Percentiles rank a stretch among this genome's conserved stretches.
phyloP scores from a whole-genome alignment of 1,284 basidiomycete genomes.

The Paramarasmius palmivorus region DNA sequence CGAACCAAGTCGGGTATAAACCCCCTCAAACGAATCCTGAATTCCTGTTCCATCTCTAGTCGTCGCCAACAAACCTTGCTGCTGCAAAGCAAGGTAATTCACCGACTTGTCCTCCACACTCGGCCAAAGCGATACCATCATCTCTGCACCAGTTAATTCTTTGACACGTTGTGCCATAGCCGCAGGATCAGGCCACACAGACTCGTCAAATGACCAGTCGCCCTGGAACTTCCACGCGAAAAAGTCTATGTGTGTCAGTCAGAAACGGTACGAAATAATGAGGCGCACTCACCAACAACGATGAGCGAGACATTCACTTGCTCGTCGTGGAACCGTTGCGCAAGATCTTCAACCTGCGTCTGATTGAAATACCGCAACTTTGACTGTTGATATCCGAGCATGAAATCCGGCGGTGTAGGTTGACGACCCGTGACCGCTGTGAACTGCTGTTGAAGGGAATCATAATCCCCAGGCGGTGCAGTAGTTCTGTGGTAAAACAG shows the following conservation, averaged over 20 bases:
- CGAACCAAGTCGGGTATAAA: constrained; percentile 36
- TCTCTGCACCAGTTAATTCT: constrained; percentile 40
- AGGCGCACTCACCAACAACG: constrained; percentile 29
- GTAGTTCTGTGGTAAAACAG: constrained; percentile 30
- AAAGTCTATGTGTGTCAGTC: constrained; percentile 29
- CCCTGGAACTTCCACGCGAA: constrained; percentile 44
- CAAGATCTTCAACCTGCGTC: constrained; percentile 35
- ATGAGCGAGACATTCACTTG: constrained; percentile 39
- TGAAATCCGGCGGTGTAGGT: constrained; percentile 39
- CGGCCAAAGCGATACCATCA: constrained; percentile 46
- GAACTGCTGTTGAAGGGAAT: constrained; percentile 38
- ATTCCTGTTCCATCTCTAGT: constrained; percentile 41
- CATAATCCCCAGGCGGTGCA: constrained; percentile 37
- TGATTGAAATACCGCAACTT: constrained; percentile 43
- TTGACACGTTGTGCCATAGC: constrained; percentile 38
- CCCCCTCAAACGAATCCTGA: constrained; percentile 39
- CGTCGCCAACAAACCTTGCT: constrained; percentile 35
- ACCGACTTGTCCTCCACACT: constrained; percentile 40
- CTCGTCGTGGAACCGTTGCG: constrained; percentile 40
- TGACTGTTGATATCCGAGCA: constrained; percentile 41
- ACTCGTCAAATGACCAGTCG: constrained; percentile 41
- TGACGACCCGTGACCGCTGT: constrained; percentile 41
- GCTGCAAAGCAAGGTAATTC: constrained; percentile 36
- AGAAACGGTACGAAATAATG: background rate
- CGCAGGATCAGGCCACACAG: constrained; percentile 38